Base-by-base conservation (phyloP, 768 basidiomycete species). In the Crassisporium funariophilum region DNA sequence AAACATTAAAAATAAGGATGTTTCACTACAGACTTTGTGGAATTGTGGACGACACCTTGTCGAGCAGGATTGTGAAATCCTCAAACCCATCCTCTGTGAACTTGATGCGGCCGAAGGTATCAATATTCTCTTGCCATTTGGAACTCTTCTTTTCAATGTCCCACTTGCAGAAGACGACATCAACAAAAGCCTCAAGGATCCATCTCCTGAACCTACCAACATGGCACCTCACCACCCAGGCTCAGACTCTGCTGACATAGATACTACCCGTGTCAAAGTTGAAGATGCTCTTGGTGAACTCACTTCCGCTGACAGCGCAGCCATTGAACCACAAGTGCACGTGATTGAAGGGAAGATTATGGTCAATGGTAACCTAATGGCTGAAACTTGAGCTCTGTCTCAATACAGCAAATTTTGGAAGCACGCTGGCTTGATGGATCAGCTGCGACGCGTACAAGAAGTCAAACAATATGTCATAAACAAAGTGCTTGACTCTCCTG, bases 1-100 rank as follows among this genome's bases (percentile, higher is more conserved):
- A 0, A 59, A 71, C 43, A 54, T 66, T 5, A 36, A 46, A 3
- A 56, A 72, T 3, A 38, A 21, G 12, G 35, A 57, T 24, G 57
- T 68, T 19, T 58, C 53, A 20, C 47, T 68, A 7, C 48, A 57
- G 11, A 68, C 66, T 8, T 60, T 54, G 15, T 71, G 70, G 70
- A 58, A 53, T 15, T 35, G 40, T 2, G 69, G 70, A 13, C 58
- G 60, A 3, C 29, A 46, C 0, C 3, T 53, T 1, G 49, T 56
- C 13, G 58, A 60, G 33, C n/a, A 46, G 7, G 53, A 55, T 13
- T 56, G 35, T 42, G 34, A 39, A 3, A 13, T 20, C 15, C 4
- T 50, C 4, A 29, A 37, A 8, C 9, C 7, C 5, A 20, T 55
- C 12, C 34, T 58, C 4, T 5, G 8, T 2, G 17, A 46, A 20